A percentile compares a stretch with the other conserved stretches of the same genome.
Conservation (phyloP, 176 grass and related monocot species). For the Dendrocalamus sinicus region DNA sequence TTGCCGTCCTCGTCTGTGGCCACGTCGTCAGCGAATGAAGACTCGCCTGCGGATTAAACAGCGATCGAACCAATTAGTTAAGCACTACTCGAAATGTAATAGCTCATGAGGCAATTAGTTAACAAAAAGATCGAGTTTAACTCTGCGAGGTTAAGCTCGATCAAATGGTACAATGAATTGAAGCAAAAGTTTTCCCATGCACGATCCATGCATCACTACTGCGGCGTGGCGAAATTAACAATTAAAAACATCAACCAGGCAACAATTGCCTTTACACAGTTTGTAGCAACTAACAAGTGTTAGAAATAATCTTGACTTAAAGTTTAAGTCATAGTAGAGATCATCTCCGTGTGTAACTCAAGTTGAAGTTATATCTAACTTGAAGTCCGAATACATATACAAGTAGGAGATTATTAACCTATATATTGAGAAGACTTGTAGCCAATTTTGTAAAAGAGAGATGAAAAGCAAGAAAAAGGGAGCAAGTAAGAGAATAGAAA, state of each 20-base stretch:
- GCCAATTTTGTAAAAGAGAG: too few relatives aligned
- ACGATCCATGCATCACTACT: not conserved
- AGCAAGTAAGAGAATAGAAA: too few relatives aligned
- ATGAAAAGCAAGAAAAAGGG: too few relatives aligned
- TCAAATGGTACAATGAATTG: not conserved
- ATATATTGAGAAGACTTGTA: too few relatives aligned
- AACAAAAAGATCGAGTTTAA: not conserved
- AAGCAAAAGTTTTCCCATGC: not conserved
- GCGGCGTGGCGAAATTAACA: not conserved
- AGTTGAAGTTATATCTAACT: too few relatives aligned
- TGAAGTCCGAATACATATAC: too few relatives aligned
- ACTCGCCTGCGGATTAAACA: conserved; percentile 57
- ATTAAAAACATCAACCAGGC: not conserved
- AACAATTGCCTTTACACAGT: not conserved
- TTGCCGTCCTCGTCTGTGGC: conserved; percentile 77
- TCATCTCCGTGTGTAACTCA: too few relatives aligned
- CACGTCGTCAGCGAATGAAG: conserved; percentile 76
- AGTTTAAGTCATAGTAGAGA: too few relatives aligned
- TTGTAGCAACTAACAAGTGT: too few relatives aligned
- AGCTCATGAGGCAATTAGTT: not conserved
- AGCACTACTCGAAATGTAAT: not conserved
- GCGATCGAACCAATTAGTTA: not conserved
- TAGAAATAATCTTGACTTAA: too few relatives aligned
- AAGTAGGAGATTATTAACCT: too few relatives aligned
- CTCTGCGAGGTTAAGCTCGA: not conserved